These are phyloP conservation scores for Bauhinia variegata DNA, from an alignment of 306 rosid species.

Conservation along the genomic window DNA sequence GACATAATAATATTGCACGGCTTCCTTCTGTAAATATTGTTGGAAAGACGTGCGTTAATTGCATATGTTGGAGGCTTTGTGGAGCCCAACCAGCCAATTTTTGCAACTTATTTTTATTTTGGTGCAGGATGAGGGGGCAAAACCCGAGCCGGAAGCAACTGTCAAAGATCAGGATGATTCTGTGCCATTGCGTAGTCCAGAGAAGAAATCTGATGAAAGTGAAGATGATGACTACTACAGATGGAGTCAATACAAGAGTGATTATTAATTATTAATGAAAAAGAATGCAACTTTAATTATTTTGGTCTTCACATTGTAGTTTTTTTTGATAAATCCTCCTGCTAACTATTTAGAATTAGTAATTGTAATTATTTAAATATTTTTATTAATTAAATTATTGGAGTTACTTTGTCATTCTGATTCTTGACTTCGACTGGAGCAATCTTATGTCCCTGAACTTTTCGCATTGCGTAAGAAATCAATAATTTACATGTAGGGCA, in stretches of 20 bases:
- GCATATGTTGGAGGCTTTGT: background rate
- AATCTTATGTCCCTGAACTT: background rate
- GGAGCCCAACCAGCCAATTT: conserved; percentile 9
- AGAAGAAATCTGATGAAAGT: conserved; percentile 53
- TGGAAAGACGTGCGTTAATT: background rate
- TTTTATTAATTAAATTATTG: background rate
- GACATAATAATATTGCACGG: background rate
- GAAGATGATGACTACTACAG: conserved; percentile 48
- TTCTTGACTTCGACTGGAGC: background rate
- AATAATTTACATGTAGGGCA: too few relatives aligned
- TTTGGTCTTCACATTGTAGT: background rate
- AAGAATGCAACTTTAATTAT: background rate
- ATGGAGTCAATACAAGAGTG: conserved; percentile 54
- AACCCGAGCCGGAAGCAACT: conserved; percentile 37
- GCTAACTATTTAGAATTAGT: too few relatives aligned
- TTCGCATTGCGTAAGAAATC: background rate
- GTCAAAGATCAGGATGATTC: conserved; percentile 50
- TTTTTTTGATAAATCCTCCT: too few relatives aligned
- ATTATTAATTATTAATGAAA: conserved; percentile 28
- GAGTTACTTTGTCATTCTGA: background rate
- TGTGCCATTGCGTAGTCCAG: conserved; percentile 48
- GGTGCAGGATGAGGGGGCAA: conserved; percentile 55
- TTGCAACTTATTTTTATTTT: conserved; percentile 14
- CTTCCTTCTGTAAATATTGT: background rate
- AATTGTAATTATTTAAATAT: too few relatives aligned